phyloP scores from a whole-genome alignment of 257 asterid species.

The Lantana camara region DNA sequence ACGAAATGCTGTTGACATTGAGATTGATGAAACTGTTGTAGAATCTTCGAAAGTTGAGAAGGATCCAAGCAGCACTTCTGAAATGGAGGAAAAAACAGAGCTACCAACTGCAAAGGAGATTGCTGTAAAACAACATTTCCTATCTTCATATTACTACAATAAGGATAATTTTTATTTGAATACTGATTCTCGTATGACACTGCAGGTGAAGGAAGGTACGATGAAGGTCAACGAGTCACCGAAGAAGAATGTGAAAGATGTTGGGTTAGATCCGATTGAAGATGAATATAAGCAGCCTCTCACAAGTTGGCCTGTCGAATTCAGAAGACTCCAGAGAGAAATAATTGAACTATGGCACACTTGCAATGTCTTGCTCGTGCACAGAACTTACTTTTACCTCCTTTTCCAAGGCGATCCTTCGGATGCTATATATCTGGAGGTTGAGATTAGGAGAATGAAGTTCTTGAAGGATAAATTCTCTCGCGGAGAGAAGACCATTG shows the following conservation, averaged over 20 bases:
- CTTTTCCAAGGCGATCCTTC: conserved; percentile 85
- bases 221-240: conserved; percentile 26
- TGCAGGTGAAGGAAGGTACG: conserved; percentile 47
- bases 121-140: not conserved
- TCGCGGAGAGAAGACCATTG: conserved; percentile 58
- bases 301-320: conserved; percentile 79
- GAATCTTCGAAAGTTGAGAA: conserved; percentile 33
- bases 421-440: conserved; percentile 87
- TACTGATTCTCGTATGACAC: no score
- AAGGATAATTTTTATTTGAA: not conserved
- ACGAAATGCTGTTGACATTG: conserved; percentile 39
- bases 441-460: conserved; percentile 75
- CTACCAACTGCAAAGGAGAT: conserved; percentile 35
- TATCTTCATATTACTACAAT: not conserved
- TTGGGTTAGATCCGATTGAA: conserved; percentile 64
- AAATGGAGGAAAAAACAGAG: conserved; percentile 34
- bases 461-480: conserved; percentile 66
- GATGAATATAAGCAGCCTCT: conserved; percentile 50
- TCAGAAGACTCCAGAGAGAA: conserved; percentile 72
- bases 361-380: conserved; percentile 75
- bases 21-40: conserved; percentile 36
- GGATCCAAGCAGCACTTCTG: conserved; percentile 23
- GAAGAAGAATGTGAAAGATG: conserved; percentile 59
- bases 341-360: conserved; percentile 82
- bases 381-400: conserved; percentile 81